Percentiles rank a stretch among this genome's conserved stretches.
These are phyloP conservation scores for Lactifluus volemus DNA, from an alignment of 768 basidiomycete genomes.

Conservation along the genomic window DNA sequence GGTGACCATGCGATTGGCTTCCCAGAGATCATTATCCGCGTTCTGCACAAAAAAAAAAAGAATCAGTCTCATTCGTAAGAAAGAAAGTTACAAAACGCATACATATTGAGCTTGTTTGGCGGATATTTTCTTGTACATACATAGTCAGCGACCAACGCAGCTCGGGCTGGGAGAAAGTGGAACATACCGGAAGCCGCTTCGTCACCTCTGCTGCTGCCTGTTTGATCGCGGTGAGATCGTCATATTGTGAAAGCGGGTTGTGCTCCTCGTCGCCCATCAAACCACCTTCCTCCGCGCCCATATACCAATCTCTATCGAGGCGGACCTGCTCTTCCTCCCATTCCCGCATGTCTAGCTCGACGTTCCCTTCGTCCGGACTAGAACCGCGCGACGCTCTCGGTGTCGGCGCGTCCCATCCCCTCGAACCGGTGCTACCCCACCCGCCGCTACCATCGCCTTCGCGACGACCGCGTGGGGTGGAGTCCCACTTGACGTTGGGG, in stretches of 20 bases:
- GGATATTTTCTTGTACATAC: conserved; percentile 60
- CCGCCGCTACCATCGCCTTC: conserved; percentile 48
- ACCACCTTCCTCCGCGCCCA: conserved; percentile 79
- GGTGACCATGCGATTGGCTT: conserved; percentile 94
- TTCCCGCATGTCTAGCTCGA: conserved; percentile 69
- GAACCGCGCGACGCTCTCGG: conserved; percentile 57
- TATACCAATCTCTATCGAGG: conserved; percentile 95
- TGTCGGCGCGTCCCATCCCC: conserved; percentile 78
- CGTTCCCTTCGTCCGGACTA: conserved; percentile 57
- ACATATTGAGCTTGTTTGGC: conserved; percentile 96
- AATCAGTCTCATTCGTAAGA: conserved; percentile 5
- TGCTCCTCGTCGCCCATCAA: conserved; percentile 86
- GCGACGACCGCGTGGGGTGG: conserved; percentile 62
- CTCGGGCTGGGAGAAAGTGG: neutral
- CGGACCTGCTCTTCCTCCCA: conserved; percentile 97
- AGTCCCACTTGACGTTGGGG: conserved; percentile 90
- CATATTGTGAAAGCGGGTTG: conserved; percentile 89
- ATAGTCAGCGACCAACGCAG: conserved; percentile 18
- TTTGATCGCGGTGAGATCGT: conserved; percentile 65
- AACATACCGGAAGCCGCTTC: conserved; percentile 60
- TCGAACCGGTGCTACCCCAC: conserved; percentile 49
- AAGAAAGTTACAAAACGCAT: conserved; percentile 26
- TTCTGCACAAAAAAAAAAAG: conserved; percentile 45
- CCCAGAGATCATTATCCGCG: conserved; percentile 97
- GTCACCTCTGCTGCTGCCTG: conserved; percentile 54